phyloP scores from a whole-genome alignment of 139 green algal genomes.

The Coelastrella sp. region DNA sequence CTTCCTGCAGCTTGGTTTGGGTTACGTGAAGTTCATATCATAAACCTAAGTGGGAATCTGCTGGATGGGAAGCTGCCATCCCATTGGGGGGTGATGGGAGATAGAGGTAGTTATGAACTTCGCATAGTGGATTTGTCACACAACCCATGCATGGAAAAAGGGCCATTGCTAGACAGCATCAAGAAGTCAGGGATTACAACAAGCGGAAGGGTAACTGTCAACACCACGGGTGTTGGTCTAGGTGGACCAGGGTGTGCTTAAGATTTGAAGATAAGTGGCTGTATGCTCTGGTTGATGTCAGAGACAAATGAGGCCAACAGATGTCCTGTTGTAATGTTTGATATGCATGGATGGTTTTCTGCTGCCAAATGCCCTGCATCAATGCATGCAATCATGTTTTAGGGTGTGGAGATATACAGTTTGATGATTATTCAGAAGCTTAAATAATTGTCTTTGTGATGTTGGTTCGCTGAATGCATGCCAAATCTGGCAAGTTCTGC shows the following conservation, averaged over 20 bases:
- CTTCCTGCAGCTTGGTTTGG: background rate
- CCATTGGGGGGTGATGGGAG: background rate
- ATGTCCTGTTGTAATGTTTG: no score
- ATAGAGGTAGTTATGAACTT: background rate
- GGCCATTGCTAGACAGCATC: background rate
- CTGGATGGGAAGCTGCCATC: background rate
- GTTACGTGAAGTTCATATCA: background rate
- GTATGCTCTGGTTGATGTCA: no score
- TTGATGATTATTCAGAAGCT: no score
- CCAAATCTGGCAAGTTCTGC: no score
- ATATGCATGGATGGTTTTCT: no score
- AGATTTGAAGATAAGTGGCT: no score
- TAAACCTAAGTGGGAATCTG: background rate
- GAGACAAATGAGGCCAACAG: no score
- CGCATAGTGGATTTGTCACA: background rate
- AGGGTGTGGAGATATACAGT: no score
- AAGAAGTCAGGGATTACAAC: background rate
- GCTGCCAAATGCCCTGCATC: no score
- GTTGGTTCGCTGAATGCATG: no score
- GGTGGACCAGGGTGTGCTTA: background rate
- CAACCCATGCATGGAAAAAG: background rate
- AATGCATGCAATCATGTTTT: no score
- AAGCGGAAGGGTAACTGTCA: background rate
- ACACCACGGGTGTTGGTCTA: background rate
- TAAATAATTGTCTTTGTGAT: no score